Conservation (phyloP, 768 basidiomycete genomes). For the Zangia roseola region DNA sequence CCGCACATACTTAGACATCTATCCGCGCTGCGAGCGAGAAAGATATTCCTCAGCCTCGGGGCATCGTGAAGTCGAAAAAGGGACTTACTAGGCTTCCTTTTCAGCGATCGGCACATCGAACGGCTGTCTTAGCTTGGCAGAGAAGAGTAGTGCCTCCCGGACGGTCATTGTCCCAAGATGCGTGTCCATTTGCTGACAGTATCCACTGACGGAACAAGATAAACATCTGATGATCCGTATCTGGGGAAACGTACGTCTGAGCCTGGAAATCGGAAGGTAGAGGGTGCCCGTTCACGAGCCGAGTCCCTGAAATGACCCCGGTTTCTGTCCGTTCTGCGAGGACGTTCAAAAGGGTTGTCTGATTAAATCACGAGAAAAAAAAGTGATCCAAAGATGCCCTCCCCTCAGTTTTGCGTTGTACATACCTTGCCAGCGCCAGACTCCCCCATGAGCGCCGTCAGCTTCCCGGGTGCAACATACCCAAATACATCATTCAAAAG, state of each 20-base stretch:
- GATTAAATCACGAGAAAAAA: neutral
- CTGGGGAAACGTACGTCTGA: constrained; percentile 42
- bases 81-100: constrained; percentile 74
- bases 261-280: constrained; percentile 51
- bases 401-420: neutral
- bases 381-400: no score
- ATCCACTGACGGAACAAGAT: constrained; percentile 50
- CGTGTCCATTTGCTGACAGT: constrained; percentile 84
- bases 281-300: constrained; percentile 45
- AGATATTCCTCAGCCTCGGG: neutral
- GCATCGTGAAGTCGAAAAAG: neutral
- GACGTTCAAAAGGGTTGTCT: constrained; percentile 53
- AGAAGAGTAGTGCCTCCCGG: constrained; percentile 76
- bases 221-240: no score
- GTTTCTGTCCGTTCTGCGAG: constrained; percentile 38
- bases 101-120: constrained; percentile 58
- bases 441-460: constrained; percentile 78
- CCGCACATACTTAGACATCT: constrained; percentile 62
- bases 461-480: constrained; percentile 75
- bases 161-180: constrained; percentile 77
- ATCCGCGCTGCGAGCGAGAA: constrained; percentile 43
- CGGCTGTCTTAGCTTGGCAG: constrained; percentile 78
- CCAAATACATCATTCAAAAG: constrained; percentile 76
- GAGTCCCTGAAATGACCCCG: constrained; percentile 41
- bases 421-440: constrained; percentile 47